Percentiles rank a stretch among this genome's conserved stretches.
Evolutionary conservation across 1,284 basidiomycete species (phyloP).

Genomic region (Moesziomyces parantarcticus): DNA sequence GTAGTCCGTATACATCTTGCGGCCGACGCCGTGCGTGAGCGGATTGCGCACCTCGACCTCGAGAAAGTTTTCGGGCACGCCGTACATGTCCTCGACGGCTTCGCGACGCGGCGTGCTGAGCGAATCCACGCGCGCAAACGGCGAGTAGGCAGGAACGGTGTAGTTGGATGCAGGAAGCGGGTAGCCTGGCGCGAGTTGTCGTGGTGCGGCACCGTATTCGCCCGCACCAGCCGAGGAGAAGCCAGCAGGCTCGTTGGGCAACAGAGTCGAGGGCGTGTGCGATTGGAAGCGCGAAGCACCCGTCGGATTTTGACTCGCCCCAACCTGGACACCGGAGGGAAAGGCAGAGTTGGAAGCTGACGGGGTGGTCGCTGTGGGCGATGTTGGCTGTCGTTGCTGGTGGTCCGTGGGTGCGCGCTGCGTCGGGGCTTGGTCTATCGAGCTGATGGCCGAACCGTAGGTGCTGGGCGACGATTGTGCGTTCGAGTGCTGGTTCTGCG

Average conservation of each 20-base stretch:
- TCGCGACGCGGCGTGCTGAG: constrained; percentile 49
- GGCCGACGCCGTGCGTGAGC: constrained; percentile 81
- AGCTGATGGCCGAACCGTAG: constrained; percentile 31
- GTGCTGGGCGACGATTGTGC: constrained; percentile 33
- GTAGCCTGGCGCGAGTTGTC: constrained; percentile 50
- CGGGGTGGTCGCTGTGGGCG: constrained; percentile 1
- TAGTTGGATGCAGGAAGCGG: constrained; percentile 52
- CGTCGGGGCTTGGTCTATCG: constrained; percentile 7
- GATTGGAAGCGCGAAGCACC: constrained; percentile 42
- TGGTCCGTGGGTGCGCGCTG: constrained; percentile 1
- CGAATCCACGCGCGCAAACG: constrained; percentile 65
- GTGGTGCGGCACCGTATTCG: constrained; percentile 11
- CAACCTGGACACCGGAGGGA: constrained; percentile 24
- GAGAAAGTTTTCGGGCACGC: constrained; percentile 85
- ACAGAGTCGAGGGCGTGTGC: constrained; percentile 47
- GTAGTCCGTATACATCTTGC: constrained; percentile 99
- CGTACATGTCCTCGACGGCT: constrained; percentile 92
- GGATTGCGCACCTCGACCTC: constrained; percentile 98
- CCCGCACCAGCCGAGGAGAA: constrained; percentile 15
- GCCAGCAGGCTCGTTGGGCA: constrained; percentile 33
- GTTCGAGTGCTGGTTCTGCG: constrained; percentile 15
- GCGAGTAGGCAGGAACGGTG: constrained; percentile 59
- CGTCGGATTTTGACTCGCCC: constrained; percentile 1
- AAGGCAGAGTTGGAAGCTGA: constrained; percentile 11
- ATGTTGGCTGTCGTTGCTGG: constrained; percentile 8